Evolutionary conservation across 805 yeast genomes (phyloP).

Genomic region (Myxozyma geophila): DNA sequence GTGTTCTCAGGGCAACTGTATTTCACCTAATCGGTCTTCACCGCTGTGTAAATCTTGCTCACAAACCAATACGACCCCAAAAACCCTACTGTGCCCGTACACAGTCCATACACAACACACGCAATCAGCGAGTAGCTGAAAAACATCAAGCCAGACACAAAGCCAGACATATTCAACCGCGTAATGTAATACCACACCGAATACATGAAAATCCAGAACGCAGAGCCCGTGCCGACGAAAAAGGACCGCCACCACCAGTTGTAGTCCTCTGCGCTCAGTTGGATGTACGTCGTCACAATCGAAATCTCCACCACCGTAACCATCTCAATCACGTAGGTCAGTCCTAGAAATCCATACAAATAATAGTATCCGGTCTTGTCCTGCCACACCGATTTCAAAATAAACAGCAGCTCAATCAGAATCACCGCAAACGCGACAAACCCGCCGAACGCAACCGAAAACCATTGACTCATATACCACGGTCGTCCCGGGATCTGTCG

Average conservation of each 20-base stretch:
- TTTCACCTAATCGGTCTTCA: slow-evolving; percentile 61
- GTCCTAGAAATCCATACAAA: slow-evolving; percentile 75
- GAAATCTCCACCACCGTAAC: slow-evolving; percentile 73
- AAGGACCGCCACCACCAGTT: slow-evolving; percentile 88
- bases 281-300: slow-evolving; percentile 67
- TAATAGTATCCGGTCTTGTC: slow-evolving; percentile 79
- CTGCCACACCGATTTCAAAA: slow-evolving; percentile 77
- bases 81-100: slow-evolving; percentile 77
- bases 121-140: slow-evolving; percentile 72
- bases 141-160: slow-evolving; percentile 68
- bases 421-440: slow-evolving; percentile 77
- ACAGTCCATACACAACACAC: slow-evolving; percentile 64
- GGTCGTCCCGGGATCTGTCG: slow-evolving; percentile 43
- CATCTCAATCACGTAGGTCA: slow-evolving; percentile 62
- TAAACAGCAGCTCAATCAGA: slow-evolving; percentile 74
- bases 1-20: no score
- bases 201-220: slow-evolving; percentile 70
- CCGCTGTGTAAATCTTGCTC: slow-evolving; percentile 61
- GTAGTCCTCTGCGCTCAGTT: slow-evolving; percentile 59
- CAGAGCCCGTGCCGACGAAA: slow-evolving; percentile 69
- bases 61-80: slow-evolving; percentile 70
- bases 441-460: slow-evolving; percentile 58
- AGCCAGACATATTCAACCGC: slow-evolving; percentile 64
- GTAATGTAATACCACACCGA: slow-evolving; percentile 67
- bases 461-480: slow-evolving; percentile 28